Evolutionary conservation across 2,329 filamentous ascomycete species (phyloP), one percentile per base, ranked within the genome.

Genomic region (Cryphonectria japonica): DNA sequence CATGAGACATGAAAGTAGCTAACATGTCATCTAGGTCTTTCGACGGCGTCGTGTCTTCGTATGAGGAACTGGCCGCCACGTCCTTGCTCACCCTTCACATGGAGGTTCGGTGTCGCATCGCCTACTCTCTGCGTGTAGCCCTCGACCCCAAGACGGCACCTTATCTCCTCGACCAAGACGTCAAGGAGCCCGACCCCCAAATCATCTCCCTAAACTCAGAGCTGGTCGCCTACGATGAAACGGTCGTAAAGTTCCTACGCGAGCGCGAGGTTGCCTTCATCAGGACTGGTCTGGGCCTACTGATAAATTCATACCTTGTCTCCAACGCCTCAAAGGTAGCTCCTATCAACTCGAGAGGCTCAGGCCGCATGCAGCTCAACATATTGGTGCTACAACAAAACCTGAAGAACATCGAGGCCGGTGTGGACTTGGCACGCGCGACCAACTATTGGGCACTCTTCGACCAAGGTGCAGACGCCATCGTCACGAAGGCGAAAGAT

Each of bases 331-430:
- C 86, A 26, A 87, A 88, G 78, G 92, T 95, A 61, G 89, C 90
- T 66, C 90, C 92, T 9, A 95, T 99, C 90, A 98, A 99, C 79
- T 84, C 83, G 52, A 89, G 92, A 76, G 96, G 96, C 59, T 93
- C 91, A 72, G 89, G 91, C n/a, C 89, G 94, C 52, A 94, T 99
- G 89, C 92, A 94, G 79, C 89, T 98, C 77, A 97, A 99, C 79
- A 94, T 98, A 65, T 87, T 98, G 34, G 96, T 99, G 57, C 85
- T 99, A 67, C 95, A 98, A 82, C 96, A 99, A 79, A 98, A 97
- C 77, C 88, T 99, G 69, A 97, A 97, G 83, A 97, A 97, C 75
- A 91, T 99, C 68, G 94, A 96, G 80, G 85, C 88, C 1, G 87
- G 87, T 11, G 91, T 93, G 3, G 86, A 88, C 70, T 84, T 95